Conservation (phyloP, 2,329 filamentous ascomycete genomes). For the Metarhizium brunneum region DNA sequence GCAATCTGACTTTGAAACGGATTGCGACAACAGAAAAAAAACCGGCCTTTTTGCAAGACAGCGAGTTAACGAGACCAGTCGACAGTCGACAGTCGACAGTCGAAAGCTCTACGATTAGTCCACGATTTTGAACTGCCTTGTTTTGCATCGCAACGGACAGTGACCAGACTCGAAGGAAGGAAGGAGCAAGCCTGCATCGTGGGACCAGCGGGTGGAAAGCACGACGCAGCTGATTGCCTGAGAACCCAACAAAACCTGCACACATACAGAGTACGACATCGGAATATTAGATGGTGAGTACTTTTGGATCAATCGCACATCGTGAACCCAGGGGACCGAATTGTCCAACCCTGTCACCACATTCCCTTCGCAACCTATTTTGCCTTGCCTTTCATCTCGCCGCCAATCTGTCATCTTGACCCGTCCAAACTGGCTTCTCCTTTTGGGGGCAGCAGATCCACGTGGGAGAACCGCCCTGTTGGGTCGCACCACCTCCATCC, state of each 20-base stretch:
- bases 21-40: background rate
- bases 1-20: background rate
- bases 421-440: background rate
- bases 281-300: background rate
- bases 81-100: no score
- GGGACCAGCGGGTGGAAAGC: background rate
- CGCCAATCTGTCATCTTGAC: background rate
- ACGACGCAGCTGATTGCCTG: background rate
- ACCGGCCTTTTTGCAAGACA: background rate
- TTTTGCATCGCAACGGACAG: background rate
- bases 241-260: background rate
- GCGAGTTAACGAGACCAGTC: background rate
- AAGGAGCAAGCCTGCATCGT: background rate
- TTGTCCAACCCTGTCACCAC: background rate
- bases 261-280: background rate
- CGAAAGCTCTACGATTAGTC: no score
- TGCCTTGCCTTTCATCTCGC: background rate
- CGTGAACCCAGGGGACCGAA: background rate
- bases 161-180: background rate
- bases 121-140: background rate
- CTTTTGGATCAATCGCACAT: background rate
- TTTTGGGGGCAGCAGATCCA: conserved; percentile 1
- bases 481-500: conserved; percentile 5
- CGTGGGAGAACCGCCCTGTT: conserved; percentile 5
- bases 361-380: background rate